These are phyloP conservation scores for Mortierella sp. DNA, from an alignment of 371 early-diverging fungal species.

Conservation along the genomic window DNA sequence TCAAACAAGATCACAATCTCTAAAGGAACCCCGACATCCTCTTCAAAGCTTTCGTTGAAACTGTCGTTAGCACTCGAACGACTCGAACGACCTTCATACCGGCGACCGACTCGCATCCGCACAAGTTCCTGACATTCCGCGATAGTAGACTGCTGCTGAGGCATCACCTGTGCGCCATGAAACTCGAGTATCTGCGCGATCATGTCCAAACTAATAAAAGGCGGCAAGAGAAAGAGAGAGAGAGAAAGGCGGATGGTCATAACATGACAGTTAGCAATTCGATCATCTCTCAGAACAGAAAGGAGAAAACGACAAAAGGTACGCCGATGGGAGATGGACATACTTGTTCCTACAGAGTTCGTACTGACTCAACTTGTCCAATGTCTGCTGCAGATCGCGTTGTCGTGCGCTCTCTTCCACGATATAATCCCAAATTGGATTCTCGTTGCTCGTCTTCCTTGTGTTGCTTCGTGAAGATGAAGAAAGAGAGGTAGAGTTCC, in stretches of 20 bases:
- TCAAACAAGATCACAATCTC: slow-evolving; percentile 37
- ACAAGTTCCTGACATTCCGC: slow-evolving; percentile 28
- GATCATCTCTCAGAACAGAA: too few species aligned
- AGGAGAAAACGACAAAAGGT: too few species aligned
- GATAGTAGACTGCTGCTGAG: slow-evolving; percentile 31
- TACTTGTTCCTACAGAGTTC: slow-evolving; percentile 38
- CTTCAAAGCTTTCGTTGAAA: not conserved
- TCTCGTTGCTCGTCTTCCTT: not conserved
- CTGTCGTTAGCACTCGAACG: too few species aligned
- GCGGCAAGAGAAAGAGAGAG: not conserved
- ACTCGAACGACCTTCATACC: too few species aligned
- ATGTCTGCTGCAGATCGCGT: slow-evolving; percentile 5
- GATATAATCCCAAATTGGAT: slow-evolving; percentile 22
- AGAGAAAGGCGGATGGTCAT: not conserved
- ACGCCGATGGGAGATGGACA: too few species aligned
- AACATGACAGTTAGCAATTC: not conserved
- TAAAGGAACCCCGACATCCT: slow-evolving; percentile 24
- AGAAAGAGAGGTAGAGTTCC: not conserved
- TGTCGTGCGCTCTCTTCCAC: slow-evolving; percentile 5
- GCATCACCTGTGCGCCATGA: slow-evolving; percentile 37
- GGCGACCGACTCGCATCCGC: slow-evolving; percentile 14
- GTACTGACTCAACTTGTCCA: slow-evolving; percentile 23
- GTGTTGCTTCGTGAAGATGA: not conserved
- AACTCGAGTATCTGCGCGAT: slow-evolving; percentile 22
- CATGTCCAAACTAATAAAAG: slow-evolving; percentile 24